Conservation (phyloP, 1,284 basidiomycete genomes). For the Coniferiporia sulphurascens region DNA sequence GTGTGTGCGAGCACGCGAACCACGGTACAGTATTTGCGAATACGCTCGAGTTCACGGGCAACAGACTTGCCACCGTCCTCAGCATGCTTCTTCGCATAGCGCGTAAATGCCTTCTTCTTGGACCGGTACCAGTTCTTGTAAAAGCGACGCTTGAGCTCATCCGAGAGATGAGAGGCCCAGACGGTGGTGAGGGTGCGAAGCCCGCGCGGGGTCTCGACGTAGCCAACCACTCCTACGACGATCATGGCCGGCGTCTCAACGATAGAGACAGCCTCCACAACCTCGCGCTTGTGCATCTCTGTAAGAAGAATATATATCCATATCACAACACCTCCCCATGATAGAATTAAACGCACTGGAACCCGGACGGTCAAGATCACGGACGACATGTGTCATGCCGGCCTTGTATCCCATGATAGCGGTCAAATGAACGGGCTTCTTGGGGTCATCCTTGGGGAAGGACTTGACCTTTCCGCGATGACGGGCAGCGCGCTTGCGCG, state of each 20-base stretch:
- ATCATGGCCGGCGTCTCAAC: slow-evolving; percentile 98
- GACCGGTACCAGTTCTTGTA: slow-evolving; percentile 99
- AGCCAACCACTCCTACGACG: slow-evolving; percentile 97
- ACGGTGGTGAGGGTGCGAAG: slow-evolving; percentile 84
- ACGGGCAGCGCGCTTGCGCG: slow-evolving; percentile 91
- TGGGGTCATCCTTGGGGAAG: slow-evolving; percentile 99
- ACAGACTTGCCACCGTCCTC: slow-evolving; percentile 93
- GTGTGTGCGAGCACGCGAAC: slow-evolving; percentile 99
- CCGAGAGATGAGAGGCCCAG: slow-evolving; percentile 81
- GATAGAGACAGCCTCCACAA: slow-evolving; percentile 96
- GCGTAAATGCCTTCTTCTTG: slow-evolving; percentile 99
- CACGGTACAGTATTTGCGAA: slow-evolving; percentile 99
- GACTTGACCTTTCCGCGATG: slow-evolving; percentile 98
- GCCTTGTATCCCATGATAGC: slow-evolving; percentile 99
- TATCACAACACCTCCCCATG: background rate
- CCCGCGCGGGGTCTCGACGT: slow-evolving; percentile 99
- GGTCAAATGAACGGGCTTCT: slow-evolving; percentile 98
- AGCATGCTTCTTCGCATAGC: slow-evolving; percentile 98
- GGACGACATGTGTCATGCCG: slow-evolving; percentile 99
- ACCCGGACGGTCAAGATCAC: slow-evolving; percentile 98
- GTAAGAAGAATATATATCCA: slow-evolving; percentile 19
- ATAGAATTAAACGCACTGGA: slow-evolving; percentile 66
- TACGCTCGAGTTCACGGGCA: slow-evolving; percentile 96
- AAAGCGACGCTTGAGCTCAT: slow-evolving; percentile 97
- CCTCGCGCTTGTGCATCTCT: slow-evolving; percentile 99